phyloP scores from a whole-genome alignment of 208 protist species.

The Crithidia expoeki region DNA sequence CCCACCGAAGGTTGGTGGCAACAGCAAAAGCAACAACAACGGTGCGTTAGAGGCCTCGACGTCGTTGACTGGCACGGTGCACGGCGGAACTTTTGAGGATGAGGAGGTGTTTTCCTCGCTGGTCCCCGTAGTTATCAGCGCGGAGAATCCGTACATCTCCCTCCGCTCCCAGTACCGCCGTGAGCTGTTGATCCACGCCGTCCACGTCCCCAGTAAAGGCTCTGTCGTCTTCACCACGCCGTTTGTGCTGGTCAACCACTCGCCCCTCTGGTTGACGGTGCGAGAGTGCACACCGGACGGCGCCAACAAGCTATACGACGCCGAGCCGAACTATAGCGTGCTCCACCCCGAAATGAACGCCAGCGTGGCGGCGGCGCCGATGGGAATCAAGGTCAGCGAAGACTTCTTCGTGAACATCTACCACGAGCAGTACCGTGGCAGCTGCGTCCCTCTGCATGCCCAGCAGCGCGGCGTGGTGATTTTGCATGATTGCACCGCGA shows the following conservation, averaged over 20 bases:
- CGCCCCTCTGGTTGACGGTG: conserved; percentile 60
- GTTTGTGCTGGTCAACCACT: conserved; percentile 81
- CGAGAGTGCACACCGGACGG: conserved; percentile 61
- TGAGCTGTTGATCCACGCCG: conserved; percentile 54
- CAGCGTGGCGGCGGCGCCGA: conserved; percentile 60
- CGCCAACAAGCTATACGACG: conserved; percentile 31
- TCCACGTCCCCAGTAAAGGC: conserved; percentile 26
- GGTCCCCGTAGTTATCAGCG: conserved; percentile 18
- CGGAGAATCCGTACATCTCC: conserved; percentile 24
- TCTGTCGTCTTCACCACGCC: conserved; percentile 61
- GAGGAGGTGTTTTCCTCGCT: conserved; percentile 39
- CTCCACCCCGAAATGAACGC: conserved; percentile 62
- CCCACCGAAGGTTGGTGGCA: conserved; percentile 8
- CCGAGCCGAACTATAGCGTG: conserved; percentile 56
- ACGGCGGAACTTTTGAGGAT: conserved; percentile 1
- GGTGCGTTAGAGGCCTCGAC: background rate
- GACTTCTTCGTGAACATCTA: conserved; percentile 83
- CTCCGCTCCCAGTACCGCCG: conserved; percentile 37
- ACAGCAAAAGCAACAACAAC: conserved; percentile 9
- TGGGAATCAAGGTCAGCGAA: conserved; percentile 33
- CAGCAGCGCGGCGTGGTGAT: conserved; percentile 78
- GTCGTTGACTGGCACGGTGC: background rate
- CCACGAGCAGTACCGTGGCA: conserved; percentile 39
- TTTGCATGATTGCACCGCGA: conserved; percentile 38
- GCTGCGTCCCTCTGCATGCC: conserved; percentile 76